Evolutionary conservation across 768 basidiomycete genomes (phyloP).

Genomic region (Mycena filopes): DNA sequence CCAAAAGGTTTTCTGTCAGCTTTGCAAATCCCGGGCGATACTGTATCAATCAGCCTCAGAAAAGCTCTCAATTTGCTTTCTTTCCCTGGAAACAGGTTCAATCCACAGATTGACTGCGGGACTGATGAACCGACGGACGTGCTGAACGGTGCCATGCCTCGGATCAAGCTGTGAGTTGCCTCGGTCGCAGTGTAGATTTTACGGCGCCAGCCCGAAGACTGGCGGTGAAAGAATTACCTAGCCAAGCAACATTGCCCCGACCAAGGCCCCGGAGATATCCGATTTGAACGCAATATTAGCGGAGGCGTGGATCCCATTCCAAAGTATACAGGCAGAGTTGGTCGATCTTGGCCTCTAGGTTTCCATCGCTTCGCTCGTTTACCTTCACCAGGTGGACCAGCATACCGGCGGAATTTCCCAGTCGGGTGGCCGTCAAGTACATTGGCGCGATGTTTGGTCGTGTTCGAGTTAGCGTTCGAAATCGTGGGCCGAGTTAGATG

Average conservation of each 20-base stretch:
- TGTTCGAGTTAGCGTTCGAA: no score
- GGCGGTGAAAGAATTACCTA: constrained; percentile 24
- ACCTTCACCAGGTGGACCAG: neutral
- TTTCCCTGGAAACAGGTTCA: constrained; percentile 5
- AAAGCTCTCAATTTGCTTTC: constrained; percentile 19
- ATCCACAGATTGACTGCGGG: neutral
- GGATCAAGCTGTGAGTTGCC: constrained; percentile 22
- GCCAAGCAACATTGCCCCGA: constrained; percentile 23
- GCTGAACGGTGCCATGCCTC: constrained; percentile 33
- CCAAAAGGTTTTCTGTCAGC: constrained; percentile 32
- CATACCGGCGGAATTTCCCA: constrained; percentile 23
- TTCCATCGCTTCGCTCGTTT: neutral
- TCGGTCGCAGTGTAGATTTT: constrained; percentile 31
- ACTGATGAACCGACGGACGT: constrained; percentile 23
- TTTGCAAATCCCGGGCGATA: constrained; percentile 28
- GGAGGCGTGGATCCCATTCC: neutral
- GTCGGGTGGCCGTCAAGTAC: constrained; percentile 10
- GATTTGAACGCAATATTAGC: constrained; percentile 1
- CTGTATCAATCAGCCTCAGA: no score
- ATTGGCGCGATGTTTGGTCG: constrained; percentile 5
- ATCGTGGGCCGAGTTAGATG: no score
- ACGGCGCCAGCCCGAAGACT: constrained; percentile 26
- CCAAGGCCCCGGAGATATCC: constrained; percentile 22
- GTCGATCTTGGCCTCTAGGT: constrained; percentile 25
- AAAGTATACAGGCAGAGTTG: constrained; percentile 24